Evolutionary conservation across 2,329 filamentous ascomycete species (phyloP).

Genomic region (Cordyceps militaris): DNA sequence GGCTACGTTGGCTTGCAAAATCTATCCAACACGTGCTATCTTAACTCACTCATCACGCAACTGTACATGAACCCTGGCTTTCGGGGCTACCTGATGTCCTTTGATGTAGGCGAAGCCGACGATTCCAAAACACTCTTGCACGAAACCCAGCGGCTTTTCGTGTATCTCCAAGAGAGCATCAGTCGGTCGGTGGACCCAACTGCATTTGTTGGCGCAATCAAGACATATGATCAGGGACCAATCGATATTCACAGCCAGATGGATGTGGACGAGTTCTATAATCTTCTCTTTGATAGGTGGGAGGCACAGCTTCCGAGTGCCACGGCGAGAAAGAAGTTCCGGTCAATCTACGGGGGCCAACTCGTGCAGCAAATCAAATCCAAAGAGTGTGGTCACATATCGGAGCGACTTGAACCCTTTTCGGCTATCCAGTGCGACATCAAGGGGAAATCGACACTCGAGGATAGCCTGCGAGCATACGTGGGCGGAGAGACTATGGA

Average conservation of each 20-base stretch:
- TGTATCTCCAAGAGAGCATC: constrained; percentile 76
- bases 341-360: constrained; percentile 83
- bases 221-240: constrained; percentile 70
- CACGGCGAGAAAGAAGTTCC: constrained; percentile 64
- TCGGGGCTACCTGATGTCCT: constrained; percentile 70
- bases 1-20: constrained; percentile 90
- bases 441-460: constrained; percentile 76
- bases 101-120: constrained; percentile 47
- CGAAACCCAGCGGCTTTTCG: constrained; percentile 77
- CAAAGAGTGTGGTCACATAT: constrained; percentile 89
- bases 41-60: constrained; percentile 91
- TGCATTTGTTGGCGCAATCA: constrained; percentile 66
- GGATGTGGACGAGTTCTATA: constrained; percentile 98
- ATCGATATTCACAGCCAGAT: constrained; percentile 91
- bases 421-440: constrained; percentile 95
- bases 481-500: constrained; percentile 95
- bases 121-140: constrained; percentile 60
- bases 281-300: constrained; percentile 83
- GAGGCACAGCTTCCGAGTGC: constrained; percentile 68
- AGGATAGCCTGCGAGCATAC: constrained; percentile 89
- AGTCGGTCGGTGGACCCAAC: constrained; percentile 66
- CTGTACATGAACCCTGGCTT: constrained; percentile 94
- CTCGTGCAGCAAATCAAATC: constrained; percentile 93
- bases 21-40: constrained; percentile 91
- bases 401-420: constrained; percentile 82